Base-by-base conservation (phyloP, 1,284 basidiomycete species). In the Garcileccinum viscosum region DNA sequence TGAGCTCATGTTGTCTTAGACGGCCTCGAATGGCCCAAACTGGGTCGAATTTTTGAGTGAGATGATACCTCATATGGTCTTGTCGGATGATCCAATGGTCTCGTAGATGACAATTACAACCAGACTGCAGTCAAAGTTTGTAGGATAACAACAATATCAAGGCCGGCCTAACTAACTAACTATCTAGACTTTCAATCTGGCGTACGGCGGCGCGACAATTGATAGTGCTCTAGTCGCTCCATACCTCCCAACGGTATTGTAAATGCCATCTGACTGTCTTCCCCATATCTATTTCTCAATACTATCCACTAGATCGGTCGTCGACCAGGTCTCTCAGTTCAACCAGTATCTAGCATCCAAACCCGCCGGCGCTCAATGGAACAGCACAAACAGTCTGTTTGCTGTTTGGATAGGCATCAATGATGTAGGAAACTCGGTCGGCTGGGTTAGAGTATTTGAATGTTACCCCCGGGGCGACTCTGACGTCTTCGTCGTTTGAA, bases 351-450 rank as follows among this genome's bases (percentile, higher is more conserved):
- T 90, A 1, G 85, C 87, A 1, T 72, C 84, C 1, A 87, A 85
- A 69, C 89, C 89, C 2, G 69, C 73, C 12, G 86, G 83, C 22
- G 89, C 87, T 1, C 71, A 81, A 47, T 91, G 89, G 89, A 30
- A 56, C 50, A 11, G 27, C 27, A 50, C 15, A 50, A 30, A 74
- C 76, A 32, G 75, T 84, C 17, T 90, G 89, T 73, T 72, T 74
- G 86, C 87, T 4, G 74, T 90, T 65, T 91, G 89, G 87, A 89
- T 91, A 72, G 90, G 89, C 7, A 91, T 91, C 67, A 90, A 90
- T 67, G 89, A 89, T 71, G 84, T 90, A 60, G 88, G 87, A 44
- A 86, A 85, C 72, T 87, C 88, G 2, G 85, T 80, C 66, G 74
- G 75, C 63, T 90, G 87, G 87, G 82, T 88, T 88, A 69, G 7